A percentile compares a stretch with the other conserved stretches of the same genome.
phyloP scores from a whole-genome alignment of 2,329 filamentous ascomycete genomes.

The Ceratocystis alfenasii region DNA sequence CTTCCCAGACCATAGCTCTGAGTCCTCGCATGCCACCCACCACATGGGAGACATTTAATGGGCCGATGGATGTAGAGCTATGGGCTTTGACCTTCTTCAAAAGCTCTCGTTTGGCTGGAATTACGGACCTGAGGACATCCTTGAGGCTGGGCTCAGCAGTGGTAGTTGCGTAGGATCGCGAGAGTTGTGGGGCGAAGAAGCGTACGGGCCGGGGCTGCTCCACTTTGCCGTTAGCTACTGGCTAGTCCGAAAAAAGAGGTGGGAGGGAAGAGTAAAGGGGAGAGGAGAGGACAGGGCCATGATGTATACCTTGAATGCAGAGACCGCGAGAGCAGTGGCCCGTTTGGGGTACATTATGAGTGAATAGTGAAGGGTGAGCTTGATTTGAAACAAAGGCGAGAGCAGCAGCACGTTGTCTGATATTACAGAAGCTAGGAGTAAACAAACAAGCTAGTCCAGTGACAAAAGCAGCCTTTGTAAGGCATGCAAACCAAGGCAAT shows the following conservation, averaged over 20 bases:
- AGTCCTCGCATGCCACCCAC: conserved; percentile 95
- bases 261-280: too few relatives aligned
- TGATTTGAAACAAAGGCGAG: not conserved
- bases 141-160: conserved; percentile 83
- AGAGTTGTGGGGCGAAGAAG: conserved; percentile 27
- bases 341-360: not conserved
- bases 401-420: not conserved
- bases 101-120: conserved; percentile 86
- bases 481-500: not conserved
- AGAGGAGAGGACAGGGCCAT: too few relatives aligned
- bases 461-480: not conserved
- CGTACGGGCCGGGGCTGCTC: conserved; percentile 4
- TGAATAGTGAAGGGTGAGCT: too few relatives aligned
- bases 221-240: not conserved
- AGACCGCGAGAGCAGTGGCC: not conserved
- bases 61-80: conserved; percentile 69
- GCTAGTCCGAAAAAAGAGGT: not conserved
- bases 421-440: not conserved
- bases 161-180: conserved; percentile 56
- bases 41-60: conserved; percentile 87
- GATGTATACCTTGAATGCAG: not conserved
- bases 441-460: not conserved
- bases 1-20: conserved; percentile 98
- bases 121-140: conserved; percentile 65
- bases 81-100: conserved; percentile 87